Base-by-base conservation (phyloP, 257 asterid genomes). In the Cinchona pubescens region DNA sequence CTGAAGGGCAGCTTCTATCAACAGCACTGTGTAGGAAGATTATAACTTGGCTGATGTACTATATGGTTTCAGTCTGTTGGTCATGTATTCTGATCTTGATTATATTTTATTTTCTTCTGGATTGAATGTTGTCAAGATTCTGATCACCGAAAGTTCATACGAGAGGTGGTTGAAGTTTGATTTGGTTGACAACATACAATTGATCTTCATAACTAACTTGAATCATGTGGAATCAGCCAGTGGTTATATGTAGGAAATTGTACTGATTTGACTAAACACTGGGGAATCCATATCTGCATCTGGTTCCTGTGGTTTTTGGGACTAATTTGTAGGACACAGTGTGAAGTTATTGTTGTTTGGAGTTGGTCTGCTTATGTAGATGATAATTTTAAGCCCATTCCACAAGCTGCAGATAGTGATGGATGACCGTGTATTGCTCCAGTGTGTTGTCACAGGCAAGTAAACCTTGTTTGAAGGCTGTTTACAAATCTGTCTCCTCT, bases 191-290 rank as follows among this genome's bases (percentile, higher is more conserved):
- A 56, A 25, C 5, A 38, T 16, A 43, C 37, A 35, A n/a, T 42
- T 16, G 67, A 43, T 60, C 69, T 73, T 72, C 67, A 7, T 40
- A 30, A 72, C 35, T 18, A 73, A 32, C 25, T 16, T 42, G 46
- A 42, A 18, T 34, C 11, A 15, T 14, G 16, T 16, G n/a, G 55
- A 55, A 29, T 53, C 29, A 42, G 13, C 63, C n/a, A 51, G 30
- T 29, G 18, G 13, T 12, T 53, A 34, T 23, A 23, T 2, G 4
- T 27, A 25, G 25, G 23, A 45, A 62, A 74, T 23, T 35, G 49
- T 32, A 27, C 78, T 32, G 23, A 12, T 32, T 29, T 63, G 61
- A 69, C 19, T 49, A 63, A 59, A 61, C 32, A 64, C 3, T 18
- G 49, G 14, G 18, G 46, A 23, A 66, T 40, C 62, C 40, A 13